phyloP scores from a whole-genome alignment of 1,284 basidiomycete genomes.

The Ganoderma boninense region DNA sequence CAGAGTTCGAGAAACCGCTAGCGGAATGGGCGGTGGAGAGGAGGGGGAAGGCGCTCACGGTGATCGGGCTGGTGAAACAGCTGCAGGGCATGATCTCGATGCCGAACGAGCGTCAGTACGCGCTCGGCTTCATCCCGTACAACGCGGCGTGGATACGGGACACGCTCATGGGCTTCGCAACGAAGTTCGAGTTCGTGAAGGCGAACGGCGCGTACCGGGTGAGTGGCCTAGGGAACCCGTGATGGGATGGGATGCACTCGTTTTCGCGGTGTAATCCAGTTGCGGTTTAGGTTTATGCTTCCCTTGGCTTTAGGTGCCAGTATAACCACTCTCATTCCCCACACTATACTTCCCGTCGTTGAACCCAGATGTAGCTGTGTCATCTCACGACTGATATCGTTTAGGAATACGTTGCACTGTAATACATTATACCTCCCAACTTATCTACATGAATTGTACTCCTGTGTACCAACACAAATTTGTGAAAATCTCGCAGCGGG shows the following conservation, averaged over 20 bases:
- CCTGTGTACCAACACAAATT: neutral
- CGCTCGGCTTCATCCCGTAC: constrained; percentile 35
- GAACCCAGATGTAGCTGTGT: neutral
- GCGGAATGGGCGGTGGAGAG: constrained; percentile 32
- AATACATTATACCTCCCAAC: too few relatives aligned
- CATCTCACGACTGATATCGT: too few relatives aligned
- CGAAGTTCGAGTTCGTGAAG: constrained; percentile 32
- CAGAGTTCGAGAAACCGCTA: constrained; percentile 27
- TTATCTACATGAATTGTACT: neutral
- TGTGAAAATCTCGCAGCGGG: too few relatives aligned
- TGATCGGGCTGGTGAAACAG: constrained; percentile 34
- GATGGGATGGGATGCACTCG: neutral
- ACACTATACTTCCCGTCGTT: neutral
- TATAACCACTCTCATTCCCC: neutral
- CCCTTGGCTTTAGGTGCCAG: neutral
- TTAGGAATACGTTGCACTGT: neutral
- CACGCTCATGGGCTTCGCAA: constrained; percentile 31
- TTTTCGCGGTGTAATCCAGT: neutral
- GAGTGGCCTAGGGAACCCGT: constrained; percentile 37
- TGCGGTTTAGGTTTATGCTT: neutral
- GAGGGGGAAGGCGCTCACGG: constrained; percentile 31
- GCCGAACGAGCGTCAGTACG: constrained; percentile 27
- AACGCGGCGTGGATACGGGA: constrained; percentile 35
- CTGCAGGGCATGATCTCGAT: constrained; percentile 21
- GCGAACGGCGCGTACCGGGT: constrained; percentile 35